phyloP scores from a whole-genome alignment of 148 eudicot species.

The Nyssa sinensis region DNA sequence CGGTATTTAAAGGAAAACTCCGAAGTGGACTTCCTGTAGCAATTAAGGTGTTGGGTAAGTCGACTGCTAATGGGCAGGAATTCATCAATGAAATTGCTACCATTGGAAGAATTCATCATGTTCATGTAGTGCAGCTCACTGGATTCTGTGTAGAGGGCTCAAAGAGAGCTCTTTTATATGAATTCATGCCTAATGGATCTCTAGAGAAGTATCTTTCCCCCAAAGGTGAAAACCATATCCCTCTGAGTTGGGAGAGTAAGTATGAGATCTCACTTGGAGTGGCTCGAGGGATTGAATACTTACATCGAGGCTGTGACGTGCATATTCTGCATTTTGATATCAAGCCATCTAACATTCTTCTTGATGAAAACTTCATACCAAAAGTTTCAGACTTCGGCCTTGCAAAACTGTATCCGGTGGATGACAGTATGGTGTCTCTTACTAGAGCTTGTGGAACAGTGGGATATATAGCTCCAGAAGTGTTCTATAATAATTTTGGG shows the following conservation, averaged over 20 bases:
- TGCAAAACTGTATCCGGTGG: background rate
- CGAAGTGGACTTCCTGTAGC: conserved; percentile 8
- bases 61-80: background rate
- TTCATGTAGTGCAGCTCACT: background rate
- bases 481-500: background rate
- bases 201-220: background rate
- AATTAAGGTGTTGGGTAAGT: background rate
- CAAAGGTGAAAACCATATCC: background rate
- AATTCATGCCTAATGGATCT: conserved; percentile 14
- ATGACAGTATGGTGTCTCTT: background rate
- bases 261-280: background rate
- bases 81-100: conserved; percentile 6
- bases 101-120: too few species aligned
- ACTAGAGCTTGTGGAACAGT: background rate
- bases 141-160: conserved; percentile 8
- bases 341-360: conserved; percentile 7
- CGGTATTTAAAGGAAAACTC: conserved; percentile 2
- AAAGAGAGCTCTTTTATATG: background rate
- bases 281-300: conserved; percentile 10
- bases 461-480: background rate
- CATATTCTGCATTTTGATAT: conserved; percentile 11
- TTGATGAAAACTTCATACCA: background rate
- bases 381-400: conserved; percentile 13
- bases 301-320: conserved; percentile 11
- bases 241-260: background rate